These are phyloP conservation scores for Fusarium sp. DNA, from an alignment of 2,329 filamentous ascomycete genomes.

Conservation along the genomic window DNA sequence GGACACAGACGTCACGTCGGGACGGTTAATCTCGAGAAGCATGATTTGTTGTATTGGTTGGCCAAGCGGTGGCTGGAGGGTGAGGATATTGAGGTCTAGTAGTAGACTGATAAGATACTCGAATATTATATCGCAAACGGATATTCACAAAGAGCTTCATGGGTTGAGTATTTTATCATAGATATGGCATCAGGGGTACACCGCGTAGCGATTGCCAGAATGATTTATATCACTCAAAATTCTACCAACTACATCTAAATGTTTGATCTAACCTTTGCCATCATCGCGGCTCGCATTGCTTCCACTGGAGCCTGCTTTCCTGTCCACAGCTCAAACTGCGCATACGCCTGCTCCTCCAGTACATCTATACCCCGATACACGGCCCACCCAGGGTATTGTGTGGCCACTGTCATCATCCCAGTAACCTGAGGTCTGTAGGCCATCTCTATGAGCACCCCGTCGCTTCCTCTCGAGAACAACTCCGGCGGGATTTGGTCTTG, in stretches of 20 bases:
- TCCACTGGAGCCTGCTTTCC: constrained; percentile 6
- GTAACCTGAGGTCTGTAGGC: constrained; percentile 27
- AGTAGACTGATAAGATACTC: no score
- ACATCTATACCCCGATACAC: constrained; percentile 22
- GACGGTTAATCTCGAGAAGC: constrained; percentile 54
- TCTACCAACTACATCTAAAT: neutral
- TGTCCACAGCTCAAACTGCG: constrained; percentile 27
- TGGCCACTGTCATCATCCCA: constrained; percentile 21
- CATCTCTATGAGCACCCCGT: constrained; percentile 26
- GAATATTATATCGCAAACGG: no score
- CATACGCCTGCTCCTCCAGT: constrained; percentile 29
- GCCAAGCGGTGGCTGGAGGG: constrained; percentile 63
- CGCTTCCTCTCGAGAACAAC: neutral
- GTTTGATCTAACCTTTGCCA: constrained; percentile 31
- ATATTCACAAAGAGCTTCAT: no score
- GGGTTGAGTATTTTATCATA: no score
- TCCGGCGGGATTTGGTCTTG: constrained; percentile 15
- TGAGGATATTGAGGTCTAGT: constrained; percentile 44
- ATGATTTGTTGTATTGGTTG: constrained; percentile 62
- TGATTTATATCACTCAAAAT: no score
- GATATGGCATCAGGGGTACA: no score
- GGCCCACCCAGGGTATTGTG: constrained; percentile 6
- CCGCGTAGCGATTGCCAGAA: no score
- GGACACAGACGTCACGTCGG: constrained; percentile 56
- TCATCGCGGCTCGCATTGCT: constrained; percentile 20